These are phyloP conservation scores for Penicillium sp. DNA, from an alignment of 2,329 filamentous ascomycete genomes.

Conservation along the genomic window DNA sequence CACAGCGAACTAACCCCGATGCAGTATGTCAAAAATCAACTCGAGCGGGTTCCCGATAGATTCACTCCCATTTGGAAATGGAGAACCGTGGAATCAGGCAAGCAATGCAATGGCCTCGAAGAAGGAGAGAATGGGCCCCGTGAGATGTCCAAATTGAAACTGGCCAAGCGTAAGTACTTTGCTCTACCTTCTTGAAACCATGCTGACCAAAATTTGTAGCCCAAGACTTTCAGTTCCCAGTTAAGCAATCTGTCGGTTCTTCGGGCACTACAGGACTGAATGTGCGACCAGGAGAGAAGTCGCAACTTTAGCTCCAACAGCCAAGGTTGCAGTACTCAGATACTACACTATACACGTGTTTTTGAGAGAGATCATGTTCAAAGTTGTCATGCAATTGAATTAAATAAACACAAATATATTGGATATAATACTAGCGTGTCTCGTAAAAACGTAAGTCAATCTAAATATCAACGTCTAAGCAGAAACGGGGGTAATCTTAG, in stretches of 20 bases:
- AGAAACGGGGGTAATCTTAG: conserved; percentile 2
- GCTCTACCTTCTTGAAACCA: not conserved
- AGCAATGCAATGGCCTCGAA: conserved; percentile 27
- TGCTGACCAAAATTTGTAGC: not conserved
- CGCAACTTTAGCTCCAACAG: too few relatives aligned
- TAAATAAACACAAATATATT: not conserved
- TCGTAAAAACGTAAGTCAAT: not conserved
- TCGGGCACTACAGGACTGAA: not conserved
- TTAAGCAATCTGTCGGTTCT: not conserved
- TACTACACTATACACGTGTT: too few relatives aligned
- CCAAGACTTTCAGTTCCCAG: not conserved
- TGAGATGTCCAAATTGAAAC: conserved; percentile 25
- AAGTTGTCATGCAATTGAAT: too few relatives aligned
- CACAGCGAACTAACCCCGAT: not conserved
- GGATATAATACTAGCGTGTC: not conserved
- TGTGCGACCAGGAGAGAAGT: too few relatives aligned
- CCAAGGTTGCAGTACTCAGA: too few relatives aligned
- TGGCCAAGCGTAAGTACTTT: conserved; percentile 10
- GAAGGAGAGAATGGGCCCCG: conserved; percentile 31
- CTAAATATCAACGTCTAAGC: not conserved
- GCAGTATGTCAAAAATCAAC: not conserved
- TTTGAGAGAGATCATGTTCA: too few relatives aligned
- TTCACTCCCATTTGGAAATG: not conserved
- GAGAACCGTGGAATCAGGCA: not conserved
- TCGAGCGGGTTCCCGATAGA: not conserved